Base-by-base conservation (phyloP, 768 basidiomycete species). In the Coprinopsis marcescibilis region DNA sequence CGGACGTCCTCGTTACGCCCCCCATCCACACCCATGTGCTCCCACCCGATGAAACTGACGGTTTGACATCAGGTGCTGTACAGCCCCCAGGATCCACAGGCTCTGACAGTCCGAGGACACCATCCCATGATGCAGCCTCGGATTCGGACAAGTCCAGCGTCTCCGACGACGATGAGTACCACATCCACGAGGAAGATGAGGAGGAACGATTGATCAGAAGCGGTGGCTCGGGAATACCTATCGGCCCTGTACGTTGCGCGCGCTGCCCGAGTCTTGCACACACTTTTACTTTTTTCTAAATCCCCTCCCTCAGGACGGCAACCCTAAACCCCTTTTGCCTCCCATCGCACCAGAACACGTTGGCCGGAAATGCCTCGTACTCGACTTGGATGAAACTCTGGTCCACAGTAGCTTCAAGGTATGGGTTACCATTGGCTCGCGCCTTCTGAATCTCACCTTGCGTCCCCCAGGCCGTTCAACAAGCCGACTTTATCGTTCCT, bases 361-460 rank as follows among this genome's bases (percentile, higher is more conserved):
- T 34, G 95, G 95, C 25, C 72, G 92, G 45, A 99, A 99, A 68
- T 98, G 96, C 56, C 76, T 98, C 15, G 93, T 98, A 30, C 77
- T 99, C 25, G 96, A 99, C 68, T 75, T 99, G 27, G 95, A 99
- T 54, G 95, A 99, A 68, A 99, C 96, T 3, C 73, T 99, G 17
- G 84, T 98, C 19, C 95, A 98, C 66, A 91, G 88, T 59, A 93
- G 89, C 63, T 97, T 99, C 80, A 99, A 97, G 81, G 95, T 93
- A 35, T 37, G 20, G 35, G 21, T 27, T 36, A 27, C 14, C 39
- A 17, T 20, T 36, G 35, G 35, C 35, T 17, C 17, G 12, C 7
- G 12, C 7, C 25, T 24, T 17, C 38, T 4, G 8, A 11, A 5
- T 40, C 17, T 4, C 10, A 11, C 8, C 17, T 15, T 20, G 11